Percentiles rank a stretch among this genome's conserved stretches.
Evolutionary conservation across 306 rosid genomes (phyloP).

Genomic region (Trifolium fragiferum): DNA sequence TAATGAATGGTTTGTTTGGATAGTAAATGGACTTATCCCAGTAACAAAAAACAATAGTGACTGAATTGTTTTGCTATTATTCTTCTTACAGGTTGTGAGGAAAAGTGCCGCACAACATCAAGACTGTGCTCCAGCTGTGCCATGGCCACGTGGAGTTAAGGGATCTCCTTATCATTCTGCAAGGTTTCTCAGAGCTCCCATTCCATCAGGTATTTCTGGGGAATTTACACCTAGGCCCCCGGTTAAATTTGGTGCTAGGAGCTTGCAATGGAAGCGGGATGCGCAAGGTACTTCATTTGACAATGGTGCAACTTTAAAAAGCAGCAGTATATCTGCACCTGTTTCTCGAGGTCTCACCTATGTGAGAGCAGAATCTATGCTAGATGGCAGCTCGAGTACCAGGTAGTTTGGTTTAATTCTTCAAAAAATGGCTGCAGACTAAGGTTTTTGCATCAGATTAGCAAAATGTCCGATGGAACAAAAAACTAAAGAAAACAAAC

Average conservation of each 20-base stretch:
- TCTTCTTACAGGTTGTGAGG: slow-evolving; percentile 67
- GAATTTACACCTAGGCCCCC: slow-evolving; percentile 65
- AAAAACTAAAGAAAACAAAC: not conserved
- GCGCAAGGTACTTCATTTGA: slow-evolving; percentile 55
- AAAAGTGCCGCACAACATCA: slow-evolving; percentile 60
- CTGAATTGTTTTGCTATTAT: slow-evolving; percentile 14
- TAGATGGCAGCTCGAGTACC: slow-evolving; percentile 50
- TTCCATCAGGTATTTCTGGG: slow-evolving; percentile 62
- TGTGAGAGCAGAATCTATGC: slow-evolving; percentile 73
- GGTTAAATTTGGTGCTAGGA: slow-evolving; percentile 69
- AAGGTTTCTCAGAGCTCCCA: slow-evolving; percentile 62
- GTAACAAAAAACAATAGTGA: not conserved
- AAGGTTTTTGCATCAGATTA: slow-evolving; percentile 17
- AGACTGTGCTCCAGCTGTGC: slow-evolving; percentile 53
- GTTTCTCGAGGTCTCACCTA: slow-evolving; percentile 76
- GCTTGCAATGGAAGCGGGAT: slow-evolving; percentile 90
- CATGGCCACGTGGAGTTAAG: slow-evolving; percentile 63
- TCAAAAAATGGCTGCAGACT: slow-evolving; percentile 1
- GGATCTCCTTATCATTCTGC: slow-evolving; percentile 58
- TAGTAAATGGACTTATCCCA: slow-evolving; percentile 1
- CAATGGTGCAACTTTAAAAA: slow-evolving; percentile 45
- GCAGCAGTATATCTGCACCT: slow-evolving; percentile 42
- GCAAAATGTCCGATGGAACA: slow-evolving; percentile 28
- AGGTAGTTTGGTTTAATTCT: slow-evolving; percentile 29
- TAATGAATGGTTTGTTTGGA: not conserved